Percentiles rank a stretch among this genome's conserved stretches.
Evolutionary conservation across 192 early-diverging fungal genomes (phyloP).

Genomic region (Coemansia aciculifera): DNA sequence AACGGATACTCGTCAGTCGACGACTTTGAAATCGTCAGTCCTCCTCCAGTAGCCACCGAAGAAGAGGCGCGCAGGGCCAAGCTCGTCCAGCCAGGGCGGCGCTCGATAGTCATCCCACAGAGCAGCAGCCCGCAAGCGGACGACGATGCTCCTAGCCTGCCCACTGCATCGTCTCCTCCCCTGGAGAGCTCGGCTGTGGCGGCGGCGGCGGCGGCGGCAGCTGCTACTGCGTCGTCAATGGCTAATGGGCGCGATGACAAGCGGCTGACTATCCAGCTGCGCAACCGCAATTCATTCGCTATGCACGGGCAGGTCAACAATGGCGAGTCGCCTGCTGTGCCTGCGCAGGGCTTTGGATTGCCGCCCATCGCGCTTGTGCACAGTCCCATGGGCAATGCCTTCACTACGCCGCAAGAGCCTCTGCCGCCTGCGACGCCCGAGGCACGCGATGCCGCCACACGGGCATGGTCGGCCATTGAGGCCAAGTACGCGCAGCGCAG

Average conservation of each 20-base stretch:
- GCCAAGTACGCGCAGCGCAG: slow-evolving; percentile 35
- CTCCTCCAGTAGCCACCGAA: slow-evolving; percentile 1
- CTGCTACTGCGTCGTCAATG: slow-evolving; percentile 8
- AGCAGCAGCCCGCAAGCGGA: slow-evolving; percentile 18
- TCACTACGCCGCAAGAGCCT: slow-evolving; percentile 11
- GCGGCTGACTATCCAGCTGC: slow-evolving; percentile 55
- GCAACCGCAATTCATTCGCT: slow-evolving; percentile 49
- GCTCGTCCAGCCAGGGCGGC: slow-evolving; percentile 24
- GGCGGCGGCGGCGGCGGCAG: background rate
- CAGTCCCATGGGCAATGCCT: slow-evolving; percentile 18
- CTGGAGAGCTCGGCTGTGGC: background rate
- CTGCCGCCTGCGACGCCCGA: slow-evolving; percentile 13
- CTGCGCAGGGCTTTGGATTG: slow-evolving; percentile 5
- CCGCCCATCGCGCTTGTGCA: slow-evolving; percentile 11
- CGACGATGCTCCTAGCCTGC: slow-evolving; percentile 11
- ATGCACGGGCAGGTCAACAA: background rate
- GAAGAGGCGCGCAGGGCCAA: slow-evolving; percentile 17
- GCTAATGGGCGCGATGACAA: slow-evolving; percentile 33
- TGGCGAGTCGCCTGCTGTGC: background rate
- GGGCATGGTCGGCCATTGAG: slow-evolving; percentile 28
- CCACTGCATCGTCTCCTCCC: background rate
- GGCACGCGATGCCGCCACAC: slow-evolving; percentile 20
- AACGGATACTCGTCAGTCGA: slow-evolving; percentile 25
- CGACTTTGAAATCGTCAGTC: slow-evolving; percentile 44
- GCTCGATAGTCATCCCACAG: slow-evolving; percentile 44